Evolutionary conservation across 108 stramenopile genomes (phyloP).

Genomic region (Skeletonema menzelii): DNA sequence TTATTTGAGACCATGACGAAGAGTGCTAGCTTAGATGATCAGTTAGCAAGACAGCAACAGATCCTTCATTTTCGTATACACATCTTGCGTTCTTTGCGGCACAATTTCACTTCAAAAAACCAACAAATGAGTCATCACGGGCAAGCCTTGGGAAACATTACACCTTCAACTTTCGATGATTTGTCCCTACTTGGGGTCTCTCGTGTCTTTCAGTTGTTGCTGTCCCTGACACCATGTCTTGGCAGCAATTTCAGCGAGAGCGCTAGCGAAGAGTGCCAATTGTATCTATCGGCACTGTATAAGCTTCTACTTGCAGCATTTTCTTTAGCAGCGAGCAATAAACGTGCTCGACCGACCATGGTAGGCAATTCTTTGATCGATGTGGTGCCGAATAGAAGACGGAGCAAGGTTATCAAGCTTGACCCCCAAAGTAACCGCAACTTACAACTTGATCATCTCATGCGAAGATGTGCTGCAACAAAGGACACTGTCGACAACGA

Average conservation of each 20-base stretch:
- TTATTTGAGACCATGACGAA: slow-evolving; percentile 5
- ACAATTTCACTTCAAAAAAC: slow-evolving; percentile 8
- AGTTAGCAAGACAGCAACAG: not conserved
- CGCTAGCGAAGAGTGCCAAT: not conserved
- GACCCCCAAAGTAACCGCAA: not conserved
- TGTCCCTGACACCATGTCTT: slow-evolving; percentile 7
- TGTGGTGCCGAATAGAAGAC: not conserved
- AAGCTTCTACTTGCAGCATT: slow-evolving; percentile 31
- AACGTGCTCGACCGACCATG: not conserved
- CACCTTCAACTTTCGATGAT: not conserved
- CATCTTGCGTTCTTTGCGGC: slow-evolving; percentile 11
- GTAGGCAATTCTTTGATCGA: slow-evolving; percentile 1
- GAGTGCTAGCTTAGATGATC: not conserved
- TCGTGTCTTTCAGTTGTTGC: slow-evolving; percentile 17
- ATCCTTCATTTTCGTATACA: not conserved
- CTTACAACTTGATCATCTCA: slow-evolving; percentile 9
- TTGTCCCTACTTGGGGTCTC: slow-evolving; percentile 17
- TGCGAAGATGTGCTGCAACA: slow-evolving; percentile 11
- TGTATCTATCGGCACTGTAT: slow-evolving; percentile 17
- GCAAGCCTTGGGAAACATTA: not conserved
- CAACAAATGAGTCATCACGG: not conserved
- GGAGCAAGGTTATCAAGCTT: not conserved
- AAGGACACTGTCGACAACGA: not conserved
- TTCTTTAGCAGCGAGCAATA: slow-evolving; percentile 10
- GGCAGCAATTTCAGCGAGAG: not conserved